A percentile compares a stretch with the other conserved stretches of the same genome.
phyloP scores from a whole-genome alignment of 108 stramenopile genomes.

The Cyclotella cryptica region DNA sequence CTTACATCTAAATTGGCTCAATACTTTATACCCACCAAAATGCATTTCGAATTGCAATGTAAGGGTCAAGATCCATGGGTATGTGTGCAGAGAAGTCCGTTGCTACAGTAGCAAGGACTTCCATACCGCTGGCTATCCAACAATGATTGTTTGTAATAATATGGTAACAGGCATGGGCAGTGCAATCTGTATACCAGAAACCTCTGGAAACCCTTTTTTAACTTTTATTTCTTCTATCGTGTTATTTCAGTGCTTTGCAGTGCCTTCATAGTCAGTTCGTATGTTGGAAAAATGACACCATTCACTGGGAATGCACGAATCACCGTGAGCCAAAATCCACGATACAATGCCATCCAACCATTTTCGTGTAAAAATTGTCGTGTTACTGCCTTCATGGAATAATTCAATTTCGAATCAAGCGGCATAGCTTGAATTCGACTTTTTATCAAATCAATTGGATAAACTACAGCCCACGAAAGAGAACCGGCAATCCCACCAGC shows the following conservation, averaged over 20 bases:
- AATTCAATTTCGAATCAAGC: conserved; percentile 31
- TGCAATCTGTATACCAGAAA: too few species aligned
- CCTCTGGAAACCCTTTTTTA: too few species aligned
- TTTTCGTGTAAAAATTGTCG: conserved; percentile 54
- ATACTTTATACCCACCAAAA: too few species aligned
- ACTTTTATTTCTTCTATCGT: too few species aligned
- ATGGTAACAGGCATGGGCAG: too few species aligned
- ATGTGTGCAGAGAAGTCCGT: too few species aligned
- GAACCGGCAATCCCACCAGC: conserved; percentile 89
- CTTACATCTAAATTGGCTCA: too few species aligned
- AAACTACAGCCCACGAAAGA: conserved; percentile 82
- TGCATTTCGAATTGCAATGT: too few species aligned
- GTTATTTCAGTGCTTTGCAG: neutral
- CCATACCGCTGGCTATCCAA: too few species aligned
- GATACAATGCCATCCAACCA: conserved; percentile 70
- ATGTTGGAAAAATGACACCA: conserved; percentile 87
- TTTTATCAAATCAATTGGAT: conserved; percentile 91
- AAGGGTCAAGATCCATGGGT: too few species aligned
- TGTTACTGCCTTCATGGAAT: conserved; percentile 36
- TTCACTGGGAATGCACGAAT: conserved; percentile 93
- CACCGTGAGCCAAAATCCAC: conserved; percentile 84
- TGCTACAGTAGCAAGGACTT: too few species aligned
- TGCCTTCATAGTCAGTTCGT: conserved; percentile 29
- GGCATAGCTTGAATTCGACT: conserved; percentile 80
- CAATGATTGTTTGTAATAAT: too few species aligned